Percentiles rank a stretch among this genome's conserved stretches.
phyloP scores from a whole-genome alignment of 2,329 filamentous ascomycete genomes.

The Hymenoscyphus occultus region DNA sequence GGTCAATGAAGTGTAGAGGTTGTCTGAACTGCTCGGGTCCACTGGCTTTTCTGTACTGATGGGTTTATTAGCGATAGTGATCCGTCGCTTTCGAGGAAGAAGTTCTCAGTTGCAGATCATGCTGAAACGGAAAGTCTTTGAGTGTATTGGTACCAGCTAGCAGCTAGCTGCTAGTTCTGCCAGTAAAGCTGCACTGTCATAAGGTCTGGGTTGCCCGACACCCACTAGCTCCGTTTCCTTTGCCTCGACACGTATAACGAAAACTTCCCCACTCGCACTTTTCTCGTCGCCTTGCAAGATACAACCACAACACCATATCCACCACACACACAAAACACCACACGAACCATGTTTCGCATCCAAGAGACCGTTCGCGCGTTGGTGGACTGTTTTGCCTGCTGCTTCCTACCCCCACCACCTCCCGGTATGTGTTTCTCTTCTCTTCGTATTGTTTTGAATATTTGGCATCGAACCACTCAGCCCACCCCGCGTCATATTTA shows the following conservation, averaged over 20 bases:
- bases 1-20: no score
- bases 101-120: background rate
- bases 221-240: background rate
- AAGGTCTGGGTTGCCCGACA: background rate
- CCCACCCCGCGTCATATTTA: background rate
- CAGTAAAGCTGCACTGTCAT: background rate
- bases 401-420: background rate
- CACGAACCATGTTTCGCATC: background rate
- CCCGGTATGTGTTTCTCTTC: background rate
- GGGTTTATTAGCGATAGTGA: no score
- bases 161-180: background rate
- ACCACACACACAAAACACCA: background rate
- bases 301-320: background rate
- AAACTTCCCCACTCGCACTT: background rate
- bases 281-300: background rate
- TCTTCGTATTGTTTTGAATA: background rate
- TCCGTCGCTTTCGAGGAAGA: background rate
- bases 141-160: background rate
- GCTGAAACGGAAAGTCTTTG: no score
- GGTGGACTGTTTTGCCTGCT: background rate
- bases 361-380: background rate
- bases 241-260: background rate
- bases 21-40: no score
- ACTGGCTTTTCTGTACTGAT: no score
- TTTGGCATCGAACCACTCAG: no score